Base-by-base conservation (phyloP, 2,329 filamentous ascomycete species). In the Epichloe bromicola region DNA sequence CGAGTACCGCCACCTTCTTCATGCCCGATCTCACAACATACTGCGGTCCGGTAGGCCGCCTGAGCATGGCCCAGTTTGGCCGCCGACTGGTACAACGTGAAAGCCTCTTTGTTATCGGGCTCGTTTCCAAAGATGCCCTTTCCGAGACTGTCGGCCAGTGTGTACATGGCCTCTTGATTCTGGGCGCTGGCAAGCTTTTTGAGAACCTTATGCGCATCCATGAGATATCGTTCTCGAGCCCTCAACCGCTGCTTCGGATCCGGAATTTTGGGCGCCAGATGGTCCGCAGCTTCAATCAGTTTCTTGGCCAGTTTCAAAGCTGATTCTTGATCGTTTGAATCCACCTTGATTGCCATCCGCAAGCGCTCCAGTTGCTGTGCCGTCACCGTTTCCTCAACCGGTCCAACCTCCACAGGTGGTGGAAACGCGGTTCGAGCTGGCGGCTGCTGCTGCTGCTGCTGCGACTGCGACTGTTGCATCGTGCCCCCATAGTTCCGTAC, bases 1-100 rank as follows among this genome's bases (percentile, higher is more conserved):
- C 88, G 82, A 1, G 93, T 97, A 23, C 93, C 93, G 49, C 93
- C 93, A 33, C 90, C 91, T 60, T 95, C 90, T 63, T 97, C 91
- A 51, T 89, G 82, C 3, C 93, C 93, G 60, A 98, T 88, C 65
- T 98, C 93, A 63, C 93, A 97, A 70, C 93, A 98, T 0, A 98
- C 91, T 0, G 93, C 93, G 26, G 93, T 95, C 50, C 93, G 81
- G 66, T 97, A 98, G 0, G 93, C 93, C 30, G 88, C 87, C 50
- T 86, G 83, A 2, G 86, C 78, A 65, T 98, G 89, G 1, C 88
- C 88, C 12, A 84, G 70, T 70, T 97, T 98, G 0, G 93, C 93
- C 2, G 91, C 89, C 10, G 88, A 89, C 67, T 96, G 90, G 61
- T 98, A 98, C 10, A 97, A 73, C 2, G 81, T 83, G 65, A 96